Conservation (phyloP, 495 filamentous ascomycete species). For the Baudoinia panamericana region DNA sequence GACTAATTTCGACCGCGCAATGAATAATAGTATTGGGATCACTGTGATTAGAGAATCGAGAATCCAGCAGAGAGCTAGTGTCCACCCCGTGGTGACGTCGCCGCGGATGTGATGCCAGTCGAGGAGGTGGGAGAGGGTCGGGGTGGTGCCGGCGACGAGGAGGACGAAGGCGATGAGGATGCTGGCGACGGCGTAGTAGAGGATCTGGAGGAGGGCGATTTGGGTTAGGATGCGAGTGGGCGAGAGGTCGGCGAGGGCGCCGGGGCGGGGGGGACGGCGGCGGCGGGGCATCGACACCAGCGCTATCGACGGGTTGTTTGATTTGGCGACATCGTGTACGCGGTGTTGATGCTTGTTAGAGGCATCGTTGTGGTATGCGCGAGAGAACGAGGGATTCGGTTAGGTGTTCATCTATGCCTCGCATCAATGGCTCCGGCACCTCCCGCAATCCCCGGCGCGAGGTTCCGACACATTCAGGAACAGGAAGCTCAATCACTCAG, state of each 20-base stretch:
- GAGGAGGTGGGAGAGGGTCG: constrained; percentile 59
- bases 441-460: no score
- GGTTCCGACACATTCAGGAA: no score
- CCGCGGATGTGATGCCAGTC: constrained; percentile 72
- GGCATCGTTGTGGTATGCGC: no score
- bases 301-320: no score
- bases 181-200: constrained; percentile 66
- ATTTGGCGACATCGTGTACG: no score
- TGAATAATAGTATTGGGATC: constrained; percentile 62
- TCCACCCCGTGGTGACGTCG: constrained; percentile 88
- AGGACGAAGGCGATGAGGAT: constrained; percentile 78
- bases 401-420: no score
- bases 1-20: constrained; percentile 79
- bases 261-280: constrained; percentile 62
- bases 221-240: constrained; percentile 76
- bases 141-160: constrained; percentile 62
- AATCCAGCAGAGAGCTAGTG: constrained; percentile 76
- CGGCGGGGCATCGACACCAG: constrained; percentile 75
- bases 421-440: no score
- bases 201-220: constrained; percentile 70
- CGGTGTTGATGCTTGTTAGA: no score
- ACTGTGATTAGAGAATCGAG: constrained; percentile 65
- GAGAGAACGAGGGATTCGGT: no score
- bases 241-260: constrained; percentile 66
- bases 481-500: no score